Conservation (phyloP, 1,284 basidiomycete species). For the Apiotrichum montevideense region DNA sequence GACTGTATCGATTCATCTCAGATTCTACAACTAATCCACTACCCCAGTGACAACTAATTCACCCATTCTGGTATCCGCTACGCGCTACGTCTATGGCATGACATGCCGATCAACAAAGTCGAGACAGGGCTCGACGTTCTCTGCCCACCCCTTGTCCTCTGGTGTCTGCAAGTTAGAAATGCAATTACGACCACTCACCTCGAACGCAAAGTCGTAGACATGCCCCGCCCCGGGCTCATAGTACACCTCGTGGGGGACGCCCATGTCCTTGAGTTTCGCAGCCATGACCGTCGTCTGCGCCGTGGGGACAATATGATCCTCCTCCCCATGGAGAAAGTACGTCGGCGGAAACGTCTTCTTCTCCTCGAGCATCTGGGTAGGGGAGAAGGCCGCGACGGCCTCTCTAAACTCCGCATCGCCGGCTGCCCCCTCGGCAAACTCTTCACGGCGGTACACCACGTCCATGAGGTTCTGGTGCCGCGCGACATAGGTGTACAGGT, state of each 20-base stretch:
- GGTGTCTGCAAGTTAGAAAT: conserved; percentile 12
- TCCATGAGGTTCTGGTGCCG: conserved; percentile 10
- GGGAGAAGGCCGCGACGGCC: background rate
- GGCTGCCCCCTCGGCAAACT: conserved; percentile 7
- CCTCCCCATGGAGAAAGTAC: conserved; percentile 24
- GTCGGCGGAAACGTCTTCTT: conserved; percentile 18
- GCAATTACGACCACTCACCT: conserved; percentile 17
- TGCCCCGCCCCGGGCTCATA: conserved; percentile 7
- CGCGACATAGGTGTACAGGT: conserved; percentile 12
- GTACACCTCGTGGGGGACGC: conserved; percentile 10
- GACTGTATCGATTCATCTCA: too few relatives aligned
- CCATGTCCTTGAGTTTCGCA: conserved; percentile 11
- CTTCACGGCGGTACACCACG: conserved; percentile 15
- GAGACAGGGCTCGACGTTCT: conserved; percentile 21
- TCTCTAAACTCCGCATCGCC: conserved; percentile 1
- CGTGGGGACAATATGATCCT: conserved; percentile 20
- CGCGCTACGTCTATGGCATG: background rate
- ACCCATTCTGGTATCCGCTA: too few relatives aligned
- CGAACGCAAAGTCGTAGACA: conserved; percentile 12
- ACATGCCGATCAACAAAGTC: conserved; percentile 25
- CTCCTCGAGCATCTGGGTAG: background rate
- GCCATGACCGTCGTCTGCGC: conserved; percentile 19
- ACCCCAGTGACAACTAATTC: too few relatives aligned
- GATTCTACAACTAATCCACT: too few relatives aligned
- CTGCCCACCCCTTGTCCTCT: conserved; percentile 21